Evolutionary conservation across 768 basidiomycete genomes (phyloP).

Genomic region (Chalciporus chontae): DNA sequence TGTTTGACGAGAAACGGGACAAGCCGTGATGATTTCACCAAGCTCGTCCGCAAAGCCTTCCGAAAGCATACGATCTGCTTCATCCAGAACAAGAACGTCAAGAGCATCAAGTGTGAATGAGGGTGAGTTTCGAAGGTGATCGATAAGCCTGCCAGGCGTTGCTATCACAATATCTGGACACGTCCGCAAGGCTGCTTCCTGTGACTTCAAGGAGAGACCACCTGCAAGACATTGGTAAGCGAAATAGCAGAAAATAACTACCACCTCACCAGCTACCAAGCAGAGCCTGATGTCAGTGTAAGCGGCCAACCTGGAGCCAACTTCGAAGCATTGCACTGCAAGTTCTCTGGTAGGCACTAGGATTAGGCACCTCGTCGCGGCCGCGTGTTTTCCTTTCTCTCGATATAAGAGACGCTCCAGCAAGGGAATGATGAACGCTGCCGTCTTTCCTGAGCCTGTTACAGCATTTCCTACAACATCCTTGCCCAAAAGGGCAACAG

Average conservation of each 20-base stretch:
- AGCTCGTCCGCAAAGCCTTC: slow-evolving; percentile 96
- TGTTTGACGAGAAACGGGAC: slow-evolving; percentile 86
- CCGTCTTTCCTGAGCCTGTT: slow-evolving; percentile 98
- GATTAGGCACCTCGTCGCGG: slow-evolving; percentile 85
- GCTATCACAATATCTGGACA: slow-evolving; percentile 94
- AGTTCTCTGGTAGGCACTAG: slow-evolving; percentile 94
- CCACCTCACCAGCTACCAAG: slow-evolving; percentile 78
- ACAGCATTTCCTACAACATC: slow-evolving; percentile 95
- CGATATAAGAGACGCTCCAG: slow-evolving; percentile 90
- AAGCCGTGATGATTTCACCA: slow-evolving; percentile 87
- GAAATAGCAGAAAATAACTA: background rate
- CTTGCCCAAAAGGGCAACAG: slow-evolving; percentile 89
- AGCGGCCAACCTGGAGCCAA: slow-evolving; percentile 77
- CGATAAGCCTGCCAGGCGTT: slow-evolving; percentile 96
- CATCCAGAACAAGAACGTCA: slow-evolving; percentile 92
- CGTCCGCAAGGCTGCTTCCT: slow-evolving; percentile 79
- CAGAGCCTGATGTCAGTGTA: slow-evolving; percentile 91
- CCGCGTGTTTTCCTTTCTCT: slow-evolving; percentile 82
- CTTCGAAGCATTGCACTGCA: slow-evolving; percentile 93
- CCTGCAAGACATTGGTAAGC: slow-evolving; percentile 41
- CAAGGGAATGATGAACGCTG: slow-evolving; percentile 94
- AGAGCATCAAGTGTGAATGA: slow-evolving; percentile 89
- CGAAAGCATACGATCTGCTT: slow-evolving; percentile 95
- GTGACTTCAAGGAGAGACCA: slow-evolving; percentile 90
- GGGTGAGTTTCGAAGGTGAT: slow-evolving; percentile 94